Evolutionary conservation across 1,284 basidiomycete species (phyloP).

Genomic region (Salmacisia buchloeana): DNA sequence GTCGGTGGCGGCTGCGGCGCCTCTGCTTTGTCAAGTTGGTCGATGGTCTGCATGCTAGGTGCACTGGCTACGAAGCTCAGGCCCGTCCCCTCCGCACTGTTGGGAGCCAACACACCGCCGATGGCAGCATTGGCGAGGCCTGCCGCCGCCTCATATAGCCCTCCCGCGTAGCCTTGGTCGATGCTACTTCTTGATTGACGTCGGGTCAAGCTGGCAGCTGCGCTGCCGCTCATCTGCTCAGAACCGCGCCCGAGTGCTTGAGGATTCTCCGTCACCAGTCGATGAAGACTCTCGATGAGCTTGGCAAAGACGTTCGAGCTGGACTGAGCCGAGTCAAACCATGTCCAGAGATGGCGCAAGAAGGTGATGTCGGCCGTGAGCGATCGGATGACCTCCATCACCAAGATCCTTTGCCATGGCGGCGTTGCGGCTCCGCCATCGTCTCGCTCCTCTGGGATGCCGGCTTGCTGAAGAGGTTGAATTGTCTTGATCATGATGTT

Average conservation of each 20-base stretch:
- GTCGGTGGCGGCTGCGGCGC: conserved; percentile 83
- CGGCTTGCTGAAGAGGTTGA: conserved; percentile 3
- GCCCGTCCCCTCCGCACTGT: conserved; percentile 18
- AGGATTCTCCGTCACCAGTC: conserved; percentile 19
- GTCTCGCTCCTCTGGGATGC: conserved; percentile 18
- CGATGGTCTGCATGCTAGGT: conserved; percentile 41
- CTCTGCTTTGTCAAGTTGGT: conserved; percentile 64
- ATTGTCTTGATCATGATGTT: conserved; percentile 33
- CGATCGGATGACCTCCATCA: conserved; percentile 39
- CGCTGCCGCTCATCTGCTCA: conserved; percentile 18
- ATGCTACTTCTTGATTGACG: conserved; percentile 5
- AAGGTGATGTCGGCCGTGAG: conserved; percentile 40
- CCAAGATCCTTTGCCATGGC: conserved; percentile 44
- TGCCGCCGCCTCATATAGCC: conserved; percentile 41
- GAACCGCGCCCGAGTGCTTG: conserved; percentile 14
- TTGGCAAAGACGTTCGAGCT: conserved; percentile 26
- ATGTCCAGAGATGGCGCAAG: conserved; percentile 40
- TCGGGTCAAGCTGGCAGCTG: conserved; percentile 19
- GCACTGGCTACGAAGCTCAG: conserved; percentile 26
- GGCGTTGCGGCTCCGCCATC: conserved; percentile 10
- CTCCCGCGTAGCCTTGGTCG: conserved; percentile 14
- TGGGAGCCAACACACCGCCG: conserved; percentile 18
- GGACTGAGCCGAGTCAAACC: conserved; percentile 29
- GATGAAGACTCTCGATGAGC: conserved; percentile 30
- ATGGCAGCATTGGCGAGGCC: conserved; percentile 39